A percentile compares a stretch with the other conserved stretches of the same genome.
phyloP scores from a whole-genome alignment of 73 alveolate genomes.

The Paramecium sonneborni region DNA sequence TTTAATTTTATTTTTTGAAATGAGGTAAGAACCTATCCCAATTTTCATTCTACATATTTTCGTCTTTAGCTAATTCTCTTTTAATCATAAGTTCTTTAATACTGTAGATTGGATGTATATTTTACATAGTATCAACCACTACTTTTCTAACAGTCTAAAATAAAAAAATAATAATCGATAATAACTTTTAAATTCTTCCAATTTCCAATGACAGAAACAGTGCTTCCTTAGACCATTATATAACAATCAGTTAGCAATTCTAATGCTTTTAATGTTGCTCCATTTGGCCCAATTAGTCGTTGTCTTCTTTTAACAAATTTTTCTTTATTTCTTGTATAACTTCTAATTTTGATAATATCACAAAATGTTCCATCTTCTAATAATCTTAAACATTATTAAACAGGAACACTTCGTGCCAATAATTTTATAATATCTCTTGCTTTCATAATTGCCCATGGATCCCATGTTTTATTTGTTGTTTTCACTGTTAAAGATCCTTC shows the following conservation, averaged over 20 bases:
- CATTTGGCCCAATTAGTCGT: constrained; percentile 99
- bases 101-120: constrained; percentile 97
- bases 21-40: constrained; percentile 99
- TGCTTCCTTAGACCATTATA: constrained; percentile 98
- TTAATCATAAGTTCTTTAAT: constrained; percentile 98
- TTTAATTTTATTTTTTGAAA: constrained; percentile 95
- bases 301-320: constrained; percentile 98
- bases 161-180: background rate
- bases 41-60: constrained; percentile 89
- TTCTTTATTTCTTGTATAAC: constrained; percentile 92
- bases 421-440: constrained; percentile 98
- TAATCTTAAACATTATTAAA: constrained; percentile 76
- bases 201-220: constrained; percentile 99
- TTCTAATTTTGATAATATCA: constrained; percentile 98
- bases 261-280: constrained; percentile 97
- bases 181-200: constrained; percentile 84
- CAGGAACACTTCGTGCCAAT: constrained; percentile 97
- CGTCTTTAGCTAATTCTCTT: constrained; percentile 96
- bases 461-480: constrained; percentile 98
- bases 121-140: constrained; percentile 94
- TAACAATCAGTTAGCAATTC: constrained; percentile 94
- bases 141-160: constrained; percentile 81
- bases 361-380: constrained; percentile 88
- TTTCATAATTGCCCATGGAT: constrained; percentile 97
- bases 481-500: constrained; percentile 99